Percentiles rank a stretch among this genome's conserved stretches.
phyloP scores from a whole-genome alignment of 1,139 yeast species.

The Hansenula anomala region DNA sequence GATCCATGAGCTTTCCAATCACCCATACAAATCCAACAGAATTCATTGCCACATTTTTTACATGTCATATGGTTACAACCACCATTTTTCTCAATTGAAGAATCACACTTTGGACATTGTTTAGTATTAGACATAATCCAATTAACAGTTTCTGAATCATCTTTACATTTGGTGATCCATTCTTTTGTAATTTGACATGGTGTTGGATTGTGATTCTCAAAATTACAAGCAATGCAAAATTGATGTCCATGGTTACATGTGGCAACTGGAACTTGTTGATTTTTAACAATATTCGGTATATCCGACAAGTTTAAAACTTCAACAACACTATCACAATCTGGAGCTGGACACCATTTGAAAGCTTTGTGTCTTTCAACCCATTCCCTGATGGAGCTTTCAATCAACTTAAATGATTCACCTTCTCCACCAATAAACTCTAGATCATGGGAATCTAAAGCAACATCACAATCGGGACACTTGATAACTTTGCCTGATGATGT shows the following conservation, averaged over 20 bases:
- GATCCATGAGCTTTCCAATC: conserved; percentile 73
- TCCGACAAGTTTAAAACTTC: conserved; percentile 37
- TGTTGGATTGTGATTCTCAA: conserved; percentile 78
- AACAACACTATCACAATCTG: conserved; percentile 68
- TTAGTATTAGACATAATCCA: conserved; percentile 92
- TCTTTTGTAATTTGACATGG: conserved; percentile 65
- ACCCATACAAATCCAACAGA: conserved; percentile 91
- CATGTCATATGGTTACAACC: conserved; percentile 98
- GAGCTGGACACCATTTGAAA: conserved; percentile 78
- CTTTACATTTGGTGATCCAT: conserved; percentile 80
- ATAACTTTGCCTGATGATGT: conserved; percentile 53
- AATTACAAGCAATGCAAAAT: conserved; percentile 77
- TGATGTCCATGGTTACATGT: conserved; percentile 61
- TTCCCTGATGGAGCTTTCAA: conserved; percentile 36
- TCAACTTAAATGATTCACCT: conserved; percentile 25
- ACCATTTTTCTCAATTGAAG: conserved; percentile 73
- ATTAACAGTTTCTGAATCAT: conserved; percentile 83
- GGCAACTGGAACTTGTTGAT: conserved; percentile 56
- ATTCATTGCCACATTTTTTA: conserved; percentile 67
- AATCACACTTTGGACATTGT: conserved; percentile 59
- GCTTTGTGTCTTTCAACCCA: conserved; percentile 50
- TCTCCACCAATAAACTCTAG: conserved; percentile 30
- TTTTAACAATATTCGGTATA: conserved; percentile 26
- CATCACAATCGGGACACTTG: conserved; percentile 56
- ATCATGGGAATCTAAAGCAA: conserved; percentile 27